phyloP scores from a whole-genome alignment of 768 basidiomycete species.

The Leucosporidium scottii region DNA sequence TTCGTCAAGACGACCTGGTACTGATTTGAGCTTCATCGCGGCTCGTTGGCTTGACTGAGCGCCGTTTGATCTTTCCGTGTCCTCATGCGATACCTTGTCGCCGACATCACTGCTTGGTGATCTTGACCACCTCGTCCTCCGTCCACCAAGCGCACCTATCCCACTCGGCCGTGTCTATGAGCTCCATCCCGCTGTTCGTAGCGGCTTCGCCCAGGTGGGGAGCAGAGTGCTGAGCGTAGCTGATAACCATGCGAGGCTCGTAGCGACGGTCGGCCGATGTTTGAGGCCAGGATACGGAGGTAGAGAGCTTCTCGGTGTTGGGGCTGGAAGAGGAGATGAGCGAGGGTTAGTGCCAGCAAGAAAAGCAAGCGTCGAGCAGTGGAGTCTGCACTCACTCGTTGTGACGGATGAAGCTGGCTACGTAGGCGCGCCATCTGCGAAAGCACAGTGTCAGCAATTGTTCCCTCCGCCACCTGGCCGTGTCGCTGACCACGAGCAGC shows the following conservation, averaged over 20 bases:
- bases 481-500: background rate
- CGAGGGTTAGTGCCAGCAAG: background rate
- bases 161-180: slow-evolving; percentile 1
- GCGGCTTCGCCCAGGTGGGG: background rate
- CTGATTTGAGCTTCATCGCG: too few species aligned
- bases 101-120: slow-evolving; percentile 13
- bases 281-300: background rate
- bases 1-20: too few species aligned
- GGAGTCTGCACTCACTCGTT: background rate
- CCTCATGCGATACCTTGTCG: too few species aligned
- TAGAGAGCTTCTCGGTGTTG: background rate
- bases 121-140: background rate
- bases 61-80: too few species aligned
- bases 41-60: too few species aligned
- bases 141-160: background rate
- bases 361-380: background rate
- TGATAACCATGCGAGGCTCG: slow-evolving; percentile 3
- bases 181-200: background rate
- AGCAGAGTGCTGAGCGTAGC: background rate
- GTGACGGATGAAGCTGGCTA: slow-evolving; percentile 9
- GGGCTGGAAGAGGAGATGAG: background rate
- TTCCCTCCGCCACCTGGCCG: too few species aligned
- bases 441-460: background rate
- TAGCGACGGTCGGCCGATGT: background rate
- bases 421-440: slow-evolving; percentile 12